phyloP scores from a whole-genome alignment of 768 basidiomycete genomes.

The Serendipita indica region DNA sequence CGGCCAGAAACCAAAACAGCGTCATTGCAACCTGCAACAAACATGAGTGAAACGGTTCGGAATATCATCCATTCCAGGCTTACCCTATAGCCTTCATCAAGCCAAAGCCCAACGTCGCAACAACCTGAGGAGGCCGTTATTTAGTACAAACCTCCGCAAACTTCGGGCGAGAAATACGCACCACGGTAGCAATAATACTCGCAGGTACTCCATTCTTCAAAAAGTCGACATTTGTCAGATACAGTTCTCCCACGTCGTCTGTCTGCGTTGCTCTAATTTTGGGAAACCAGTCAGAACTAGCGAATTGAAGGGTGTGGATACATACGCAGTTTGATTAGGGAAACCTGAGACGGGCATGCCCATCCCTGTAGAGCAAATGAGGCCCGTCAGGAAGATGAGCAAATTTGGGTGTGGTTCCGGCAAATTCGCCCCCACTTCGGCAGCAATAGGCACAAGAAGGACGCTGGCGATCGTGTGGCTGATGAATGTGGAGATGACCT shows the following conservation, averaged over 20 bases:
- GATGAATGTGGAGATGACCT: slow-evolving; percentile 88
- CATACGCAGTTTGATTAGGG: slow-evolving; percentile 93
- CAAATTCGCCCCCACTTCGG: slow-evolving; percentile 71
- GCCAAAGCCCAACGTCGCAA: slow-evolving; percentile 70
- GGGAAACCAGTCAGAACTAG: background rate
- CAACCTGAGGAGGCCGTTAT: slow-evolving; percentile 36
- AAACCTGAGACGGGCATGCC: slow-evolving; percentile 99
- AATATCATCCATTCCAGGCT: slow-evolving; percentile 16
- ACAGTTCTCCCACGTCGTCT: slow-evolving; percentile 82
- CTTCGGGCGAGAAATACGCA: slow-evolving; percentile 24
- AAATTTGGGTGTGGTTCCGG: slow-evolving; percentile 52
- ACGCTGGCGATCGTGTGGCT: slow-evolving; percentile 96
- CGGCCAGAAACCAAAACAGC: too few relatives aligned
- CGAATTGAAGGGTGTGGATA: slow-evolving; percentile 14
- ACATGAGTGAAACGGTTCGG: background rate
- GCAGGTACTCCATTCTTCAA: slow-evolving; percentile 89
- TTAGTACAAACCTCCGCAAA: slow-evolving; percentile 9
- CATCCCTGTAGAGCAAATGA: slow-evolving; percentile 94
- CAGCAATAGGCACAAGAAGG: slow-evolving; percentile 90
- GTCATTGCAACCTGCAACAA: background rate
- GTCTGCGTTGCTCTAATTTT: slow-evolving; percentile 68
- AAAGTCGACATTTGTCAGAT: slow-evolving; percentile 76
- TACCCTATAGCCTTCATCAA: slow-evolving; percentile 62
- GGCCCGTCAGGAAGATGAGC: slow-evolving; percentile 82
- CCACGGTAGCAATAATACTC: slow-evolving; percentile 75